Conservation (phyloP, 192 early-diverging fungal species). For the Coemansia sp. region DNA sequence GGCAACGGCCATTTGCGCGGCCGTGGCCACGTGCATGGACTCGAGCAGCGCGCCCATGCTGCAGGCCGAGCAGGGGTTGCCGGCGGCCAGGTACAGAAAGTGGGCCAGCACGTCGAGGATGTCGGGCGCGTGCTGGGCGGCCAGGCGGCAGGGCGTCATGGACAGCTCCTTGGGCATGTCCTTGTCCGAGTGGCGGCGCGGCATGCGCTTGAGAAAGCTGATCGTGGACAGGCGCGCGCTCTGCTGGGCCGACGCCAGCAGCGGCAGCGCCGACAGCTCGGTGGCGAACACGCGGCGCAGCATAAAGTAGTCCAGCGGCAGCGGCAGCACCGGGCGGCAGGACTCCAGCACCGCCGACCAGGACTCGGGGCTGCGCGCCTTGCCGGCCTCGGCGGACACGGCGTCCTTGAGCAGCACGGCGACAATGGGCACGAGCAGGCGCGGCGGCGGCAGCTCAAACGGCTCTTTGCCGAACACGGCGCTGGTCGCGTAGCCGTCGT, state of each 20-base stretch:
- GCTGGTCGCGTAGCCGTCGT: slow-evolving; percentile 41
- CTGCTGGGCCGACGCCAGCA: slow-evolving; percentile 14
- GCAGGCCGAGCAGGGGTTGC: slow-evolving; percentile 34
- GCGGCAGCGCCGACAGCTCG: slow-evolving; percentile 22
- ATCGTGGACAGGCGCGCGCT: slow-evolving; percentile 14
- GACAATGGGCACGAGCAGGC: slow-evolving; percentile 44
- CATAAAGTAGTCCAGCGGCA: slow-evolving; percentile 40
- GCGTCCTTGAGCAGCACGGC: slow-evolving; percentile 49
- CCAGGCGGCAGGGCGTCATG: slow-evolving; percentile 22
- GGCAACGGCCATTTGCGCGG: slow-evolving; percentile 40
- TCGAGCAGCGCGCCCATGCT: slow-evolving; percentile 33
- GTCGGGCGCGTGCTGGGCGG: slow-evolving; percentile 6
- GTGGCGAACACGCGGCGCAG: slow-evolving; percentile 44
- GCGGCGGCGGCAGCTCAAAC: slow-evolving; percentile 35
- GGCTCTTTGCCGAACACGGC: slow-evolving; percentile 34
- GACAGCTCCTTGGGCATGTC: slow-evolving; percentile 20
- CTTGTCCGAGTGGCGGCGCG: slow-evolving; percentile 27
- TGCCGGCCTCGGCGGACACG: slow-evolving; percentile 20
- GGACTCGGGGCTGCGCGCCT: neutral
- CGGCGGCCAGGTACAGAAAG: slow-evolving; percentile 24
- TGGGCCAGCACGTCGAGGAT: slow-evolving; percentile 41
- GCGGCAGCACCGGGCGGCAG: slow-evolving; percentile 18
- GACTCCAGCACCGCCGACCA: slow-evolving; percentile 25
- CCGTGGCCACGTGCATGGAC: slow-evolving; percentile 26
- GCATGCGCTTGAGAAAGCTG: slow-evolving; percentile 40